Base-by-base conservation (phyloP, 2,329 filamentous ascomycete genomes). In the Cytospora piceicola region DNA sequence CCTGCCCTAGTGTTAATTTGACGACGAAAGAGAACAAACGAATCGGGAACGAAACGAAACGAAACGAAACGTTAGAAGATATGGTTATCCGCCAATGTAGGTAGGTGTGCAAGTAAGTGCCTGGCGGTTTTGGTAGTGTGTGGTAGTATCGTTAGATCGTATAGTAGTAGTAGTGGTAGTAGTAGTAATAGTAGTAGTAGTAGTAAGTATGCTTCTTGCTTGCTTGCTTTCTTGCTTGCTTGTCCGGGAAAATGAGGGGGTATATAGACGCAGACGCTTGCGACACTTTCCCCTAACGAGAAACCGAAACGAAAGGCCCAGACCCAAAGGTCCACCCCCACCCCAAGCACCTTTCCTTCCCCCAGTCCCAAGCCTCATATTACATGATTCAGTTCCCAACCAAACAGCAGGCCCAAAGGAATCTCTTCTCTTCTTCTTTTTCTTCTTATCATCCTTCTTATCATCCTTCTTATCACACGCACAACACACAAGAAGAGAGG, bases 181-280 rank as follows among this genome's bases (percentile, higher is more conserved):
- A n/a, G 27, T 29, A 46, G 39, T n/a, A 34, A 49, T 39, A 49
- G 36, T 49, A 49, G 46, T 49, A 49, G 42, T 46, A n/a, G 27
- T 29, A 46, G 39, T n/a, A 34, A 49, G n/a, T 61, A 65, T 61
- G 57, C 63, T 57, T 56, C 24, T 14, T 34, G 49, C 12, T 36
- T 36, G 34, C 34, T 36, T 36, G 49, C 12, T 36, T 36, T 9
- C 34, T 36, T 36, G 27, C 27, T 15, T 36, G 56, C 58, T 49
- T 34, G 24, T 32, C 5, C 39, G 57, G n/a, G 27, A 57, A 62
- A 63, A 58, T 54, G 46, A 61, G 36, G 39, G 61, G 61, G 66
- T 68, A 61, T 60, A 66, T 61, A 63, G 63, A 65, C 63, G 66
- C 66, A 63, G 63, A 65, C 63, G 66, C 66, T 63, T 55, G 59